Base-by-base conservation (phyloP, 352 stramenopile species). In the Globisporangium iwayamae region DNA sequence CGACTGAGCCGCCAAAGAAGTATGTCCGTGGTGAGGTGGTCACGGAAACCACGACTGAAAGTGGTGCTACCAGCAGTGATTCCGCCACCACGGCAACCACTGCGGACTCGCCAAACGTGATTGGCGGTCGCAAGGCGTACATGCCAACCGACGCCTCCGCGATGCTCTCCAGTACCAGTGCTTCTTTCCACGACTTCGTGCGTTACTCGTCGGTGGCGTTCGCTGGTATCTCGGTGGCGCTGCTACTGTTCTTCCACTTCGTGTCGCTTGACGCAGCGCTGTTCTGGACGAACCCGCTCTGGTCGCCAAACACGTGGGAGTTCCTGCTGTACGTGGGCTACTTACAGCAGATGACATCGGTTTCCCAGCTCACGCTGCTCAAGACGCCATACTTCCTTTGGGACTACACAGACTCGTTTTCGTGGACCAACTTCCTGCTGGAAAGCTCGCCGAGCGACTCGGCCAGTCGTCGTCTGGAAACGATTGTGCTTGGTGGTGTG, bases 261-360 rank as follows among this genome's bases (percentile, higher is more conserved):
- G 71, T 85, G 11, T 74, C 81, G 8, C 65, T 87, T 38, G 81
- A 92, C 48, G 52, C 70, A 7, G 41, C 74, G 13, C 20, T 58
- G 16, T 62, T 77, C 34, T 86, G 68, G 72, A 70, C 70, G 10
- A 86, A 72, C 30, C 36, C 76, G 82, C 51, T 73, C 16, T 90
- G 79, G 81, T 79, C 75, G 25, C 84, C 84, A 2, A 93, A 93
- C 59, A 81, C 81, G 28, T 93, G 84, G 84, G 84, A 93, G 62
- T 85, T 88, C 54, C 65, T 87, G 39, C 70, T 85, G 16, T 90
- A 89, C 69, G 66, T 83, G 20, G 71, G 63, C 11, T 89, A 87
- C 61, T 60, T 93, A 57, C 84, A 93, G 70, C 80, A 89, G 22
- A 85, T 93, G 71, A 66, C 72, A 38, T 75, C 79, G 8, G 57